Base-by-base conservation (phyloP, 2,329 filamentous ascomycete genomes). In the Gaeumannomyces tritici region DNA sequence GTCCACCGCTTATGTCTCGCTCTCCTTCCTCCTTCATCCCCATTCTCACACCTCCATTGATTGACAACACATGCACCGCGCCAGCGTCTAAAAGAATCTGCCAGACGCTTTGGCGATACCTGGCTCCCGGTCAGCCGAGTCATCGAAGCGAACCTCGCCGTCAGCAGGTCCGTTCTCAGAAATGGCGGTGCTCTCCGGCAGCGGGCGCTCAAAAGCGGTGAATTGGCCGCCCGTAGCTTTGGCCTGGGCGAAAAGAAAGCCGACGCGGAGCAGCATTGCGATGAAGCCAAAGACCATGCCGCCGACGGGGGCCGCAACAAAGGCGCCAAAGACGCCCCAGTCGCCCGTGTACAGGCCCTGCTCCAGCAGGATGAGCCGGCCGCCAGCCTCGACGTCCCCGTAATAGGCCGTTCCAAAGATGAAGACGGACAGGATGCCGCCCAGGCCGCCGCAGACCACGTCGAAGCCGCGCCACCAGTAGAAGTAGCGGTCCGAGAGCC, bases 381-480 rank as follows among this genome's bases (percentile, higher is more conserved):
- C 87, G 6, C 88, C 90, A 8, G 80, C 70, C 61, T 79, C 71
- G 1, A 83, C 86, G 69, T 86, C 81, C 58, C 87, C 88, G 70
- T 89, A 93, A 77, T 93, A 95, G 64, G 91, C 83, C 18, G 87
- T 79, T 5, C 90, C 90, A 67, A 93, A 95, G 69, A 93, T 80
- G 76, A 93, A 95, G 65, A 95, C 88, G 13, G 87, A 87, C 27
- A 95, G 73, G 61, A 95, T 85, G 24, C 90, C 90, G 12, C 90
- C 90, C 0, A 93, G 79, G 0, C 89, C 89, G 62, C 89, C 90
- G 33, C 89, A 81, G 21, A 95, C 84, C 31, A 93, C 89, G 73
- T 95, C 90, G 69, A 91, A 89, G 21, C 90, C 90, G 56, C 86
- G 84, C 86, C 89, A 91, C 79, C 84, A 92, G 75, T 89, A 90